Base-by-base conservation (phyloP, 2,329 filamentous ascomycete species). In the Ilyonectria robusta region DNA sequence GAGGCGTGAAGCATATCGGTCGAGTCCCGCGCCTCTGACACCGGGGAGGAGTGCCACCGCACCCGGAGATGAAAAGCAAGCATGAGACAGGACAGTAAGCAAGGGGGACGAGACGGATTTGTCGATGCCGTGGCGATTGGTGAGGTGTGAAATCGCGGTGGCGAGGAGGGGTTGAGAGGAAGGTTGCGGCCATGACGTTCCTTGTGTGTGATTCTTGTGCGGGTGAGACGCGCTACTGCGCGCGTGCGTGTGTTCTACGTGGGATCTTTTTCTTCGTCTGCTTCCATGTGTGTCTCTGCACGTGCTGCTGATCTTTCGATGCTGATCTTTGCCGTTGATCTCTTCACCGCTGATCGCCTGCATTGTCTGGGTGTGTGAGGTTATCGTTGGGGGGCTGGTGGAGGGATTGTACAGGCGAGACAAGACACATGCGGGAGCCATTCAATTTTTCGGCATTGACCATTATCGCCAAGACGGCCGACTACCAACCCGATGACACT, bases 81-180 rank as follows among this genome's bases (percentile, higher is more conserved):
- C 8, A 42, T 8, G 6, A 8, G 40, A 42, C n/a, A 6, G 15
- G 7, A 17, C 15, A 42, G 31, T 19, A 51, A 13, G 31, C 29
- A 23, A 56, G 31, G 35, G 13, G 46, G 44, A 10, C n/a, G 19
- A n/a, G 57, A 59, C 57, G 33, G 35, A 59, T 51, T 23, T 19
- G 57, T 51, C 57, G 44, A 51, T 51, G 57, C 46, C 47, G 57
- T 51, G 46, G 57, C 57, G 57, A 35, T 42, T 42, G 21, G 23
- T 31, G 44, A 58, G 17, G 21, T 15, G 19, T 53, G 23, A 29
- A 29, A 51, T 31, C 23, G 11, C 11, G 29, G 48, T 35, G 29
- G 50, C 29, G 31, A 53, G 15, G 31, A 53, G 29, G n/a, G 10
- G 50, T n/a, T 31, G 21, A 31, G 13, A 19, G 29, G 50, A 53